Evolutionary conservation across 164 flowering plant genomes (phyloP), one percentile per base, ranked within the genome.

Genomic region (Tetrastigma voinierianum): DNA sequence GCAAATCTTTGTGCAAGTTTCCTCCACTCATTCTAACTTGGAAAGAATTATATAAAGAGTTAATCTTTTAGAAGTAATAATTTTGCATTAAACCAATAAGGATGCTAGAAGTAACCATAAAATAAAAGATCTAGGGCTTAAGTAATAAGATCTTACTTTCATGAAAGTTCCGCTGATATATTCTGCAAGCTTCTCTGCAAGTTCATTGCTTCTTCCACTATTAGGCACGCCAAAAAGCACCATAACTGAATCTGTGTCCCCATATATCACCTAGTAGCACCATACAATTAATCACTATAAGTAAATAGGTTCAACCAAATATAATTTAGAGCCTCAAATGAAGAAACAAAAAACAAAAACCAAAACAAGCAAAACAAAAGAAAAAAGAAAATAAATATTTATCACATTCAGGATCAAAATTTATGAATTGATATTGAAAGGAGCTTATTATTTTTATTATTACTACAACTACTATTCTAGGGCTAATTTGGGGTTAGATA

Each of bases 211-310:
- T 64, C 91, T 67, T 85, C 97, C 18, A 93, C 95, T 60, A 84
- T 74, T n/a, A 57, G 89, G 65, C 40, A 90, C 97, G 64, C 99
- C 98, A 71, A 96, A 96, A 70, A 88, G 96, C 67, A 93, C 99
- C 99, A 96, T 93, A 32, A 96, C 97, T 7, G 98, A 96, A 83
- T 96, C 99, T 55, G 99, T 96, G 71, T 96, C 99, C 62, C 99
- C 99, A 82, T 96, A 96, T 66, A 96, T 76, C 55, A 96, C 91
- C 98, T 95, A 80, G 66, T 52, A n/a, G n/a, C n/a, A 78, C 49
- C 52, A 71, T 51, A 62, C 40, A 51, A 52, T 14, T 47, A 45
- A 64, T 48, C 9, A 40, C 21, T 32, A 14, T 9, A 14, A 19
- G n/a, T n/a, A 64, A 18, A 20, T 13, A 51, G 43, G 18, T 1